Conservation (phyloP, 2,329 filamentous ascomycete species). For the Aspergillus melleus region DNA sequence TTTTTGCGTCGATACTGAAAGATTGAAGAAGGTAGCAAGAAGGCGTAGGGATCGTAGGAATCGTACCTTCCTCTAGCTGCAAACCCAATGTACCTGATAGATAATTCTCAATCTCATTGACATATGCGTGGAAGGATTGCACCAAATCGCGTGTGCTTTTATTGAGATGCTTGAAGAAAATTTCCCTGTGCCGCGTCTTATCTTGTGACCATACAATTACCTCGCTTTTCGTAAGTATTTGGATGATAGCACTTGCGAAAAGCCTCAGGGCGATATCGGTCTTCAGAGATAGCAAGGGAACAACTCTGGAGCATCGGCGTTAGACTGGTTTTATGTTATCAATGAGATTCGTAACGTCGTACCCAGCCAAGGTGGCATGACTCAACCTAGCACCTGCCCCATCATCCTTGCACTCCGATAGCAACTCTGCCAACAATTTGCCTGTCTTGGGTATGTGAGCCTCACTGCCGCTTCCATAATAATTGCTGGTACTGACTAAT, state of each 20-base stretch:
- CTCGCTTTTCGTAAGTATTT: conserved; percentile 8
- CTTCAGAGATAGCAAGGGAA: conserved; percentile 12
- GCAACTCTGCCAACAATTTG: conserved; percentile 24
- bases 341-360: neutral
- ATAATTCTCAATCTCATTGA: neutral
- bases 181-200: neutral
- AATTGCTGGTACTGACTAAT: conserved; percentile 17
- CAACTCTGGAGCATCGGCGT: conserved; percentile 5
- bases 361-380: neutral
- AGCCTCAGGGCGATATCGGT: conserved; percentile 19
- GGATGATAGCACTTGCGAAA: conserved; percentile 22
- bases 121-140: conserved; percentile 10
- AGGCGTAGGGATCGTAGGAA: neutral
- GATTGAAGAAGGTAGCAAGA: conserved; percentile 12
- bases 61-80: neutral
- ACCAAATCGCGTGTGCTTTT: conserved; percentile 1
- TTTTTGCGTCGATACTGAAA: neutral
- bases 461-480: conserved; percentile 3
- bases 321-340: neutral
- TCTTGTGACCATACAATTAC: conserved; percentile 11
- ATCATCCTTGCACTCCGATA: conserved; percentile 10
- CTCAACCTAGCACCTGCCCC: neutral
- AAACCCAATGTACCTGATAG: neutral
- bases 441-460: conserved; percentile 19
- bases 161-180: conserved; percentile 7